Conservation (phyloP, 2,329 filamentous ascomycete genomes). For the Arthroderma sp. region DNA sequence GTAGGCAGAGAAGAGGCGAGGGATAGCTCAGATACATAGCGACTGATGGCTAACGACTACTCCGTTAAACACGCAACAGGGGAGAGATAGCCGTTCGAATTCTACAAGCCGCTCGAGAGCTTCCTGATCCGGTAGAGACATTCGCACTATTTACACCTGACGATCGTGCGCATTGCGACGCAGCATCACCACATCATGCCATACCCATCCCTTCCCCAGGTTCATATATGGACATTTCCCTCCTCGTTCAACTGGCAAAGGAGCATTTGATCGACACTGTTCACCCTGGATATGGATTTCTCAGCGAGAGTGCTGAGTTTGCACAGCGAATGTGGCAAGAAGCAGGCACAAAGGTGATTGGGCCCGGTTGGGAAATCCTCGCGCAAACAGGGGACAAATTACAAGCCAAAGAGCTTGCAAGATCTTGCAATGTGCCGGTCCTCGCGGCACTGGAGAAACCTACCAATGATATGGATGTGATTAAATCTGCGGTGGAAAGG, state of each 20-base stretch:
- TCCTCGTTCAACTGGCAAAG: conserved; percentile 35
- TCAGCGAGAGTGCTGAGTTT: conserved; percentile 43
- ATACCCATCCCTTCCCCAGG: conserved; percentile 39
- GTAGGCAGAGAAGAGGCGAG: conserved; percentile 18
- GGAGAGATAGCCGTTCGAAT: conserved; percentile 54
- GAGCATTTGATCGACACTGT: conserved; percentile 42
- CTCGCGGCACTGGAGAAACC: conserved; percentile 35
- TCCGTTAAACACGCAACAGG: conserved; percentile 23
- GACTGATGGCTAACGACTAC: neutral
- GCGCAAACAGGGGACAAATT: conserved; percentile 44
- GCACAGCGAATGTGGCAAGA: conserved; percentile 38
- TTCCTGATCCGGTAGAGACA: conserved; percentile 37
- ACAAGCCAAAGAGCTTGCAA: conserved; percentile 39
- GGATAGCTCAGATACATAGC: neutral
- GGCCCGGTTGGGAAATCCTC: conserved; percentile 46
- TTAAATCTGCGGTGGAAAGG: conserved; percentile 45
- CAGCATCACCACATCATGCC: conserved; percentile 35
- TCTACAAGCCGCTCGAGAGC: conserved; percentile 45
- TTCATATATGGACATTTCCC: conserved; percentile 41
- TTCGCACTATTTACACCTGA: conserved; percentile 43
- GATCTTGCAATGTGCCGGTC: conserved; percentile 39
- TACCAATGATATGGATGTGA: conserved; percentile 30
- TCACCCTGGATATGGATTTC: conserved; percentile 51
- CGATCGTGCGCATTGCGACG: conserved; percentile 42
- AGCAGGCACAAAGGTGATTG: conserved; percentile 37